Base-by-base conservation (phyloP, 1,139 yeast genomes). In the Lodderomyces metapsilosis region DNA sequence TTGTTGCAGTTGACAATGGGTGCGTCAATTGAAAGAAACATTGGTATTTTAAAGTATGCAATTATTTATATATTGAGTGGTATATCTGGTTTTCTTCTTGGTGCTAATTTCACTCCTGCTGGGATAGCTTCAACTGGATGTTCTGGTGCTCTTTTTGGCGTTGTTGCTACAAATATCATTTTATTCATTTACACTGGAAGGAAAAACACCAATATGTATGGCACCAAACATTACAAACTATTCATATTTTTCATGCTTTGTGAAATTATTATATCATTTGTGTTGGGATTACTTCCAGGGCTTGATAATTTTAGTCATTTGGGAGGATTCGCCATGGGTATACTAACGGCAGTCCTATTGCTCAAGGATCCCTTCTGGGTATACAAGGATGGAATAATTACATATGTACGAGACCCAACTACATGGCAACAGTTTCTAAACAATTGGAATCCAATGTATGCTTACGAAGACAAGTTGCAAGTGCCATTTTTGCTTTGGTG, bases 111-210 rank as follows among this genome's bases (percentile, higher is more conserved):
- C 56, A 75, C 88, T 2, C 88, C 89, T 1, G 70, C 72, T 41
- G 91, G 89, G 1, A 71, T 82, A 31, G 80, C 88, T 1, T 77
- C 84, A 13, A 78, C 85, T 0, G 92, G 92, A 2, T 88, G 88
- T 2, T 77, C 84, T n/a, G 92, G 92, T 2, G 74, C 88, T 1
- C 62, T 85, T 27, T 84, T 84, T 59, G 91, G 91, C 1, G 64
- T 84, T 25, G 78, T 84, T 47, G 85, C 87, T 8, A 61, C 83
- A 7, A 83, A 83, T 53, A 60, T 84, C 36, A 54, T 82, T 11
- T 70, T 81, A 52, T 74, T 84, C 50, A 52, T 82, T 2, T 78
- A 79, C 54, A 68, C 82, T 63, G 85, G 79, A 39, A 58, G 61
- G 51, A 61, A 76, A 56, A 66, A 69, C 57, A 57, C 75, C 43